Base-by-base conservation (phyloP, 352 stramenopile genomes). In the Peronosclerospora sorghi region DNA sequence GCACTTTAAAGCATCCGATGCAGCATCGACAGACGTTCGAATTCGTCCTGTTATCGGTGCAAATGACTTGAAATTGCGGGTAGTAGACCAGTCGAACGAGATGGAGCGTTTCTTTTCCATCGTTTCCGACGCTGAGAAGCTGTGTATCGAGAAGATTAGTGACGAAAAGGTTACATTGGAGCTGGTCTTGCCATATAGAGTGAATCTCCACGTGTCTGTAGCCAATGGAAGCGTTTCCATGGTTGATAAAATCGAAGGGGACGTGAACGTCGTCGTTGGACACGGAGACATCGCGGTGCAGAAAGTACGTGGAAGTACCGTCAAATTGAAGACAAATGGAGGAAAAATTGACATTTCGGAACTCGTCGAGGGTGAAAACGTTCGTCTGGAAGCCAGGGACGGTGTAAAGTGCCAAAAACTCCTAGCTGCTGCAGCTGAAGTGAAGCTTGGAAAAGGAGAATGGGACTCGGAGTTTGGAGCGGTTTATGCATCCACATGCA, bases 231-330 rank as follows among this genome's bases (percentile, higher is more conserved):
- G 53, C 26, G 67, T 86, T 15, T 34, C 13, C 2, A 14, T 90
- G 8, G 44, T 49, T 6, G 69, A 85, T 46, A 87, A 87, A 44
- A 48, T 90, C 2, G 78, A 90, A 49, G 78, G 74, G 19, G 58
- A 90, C 43, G 69, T 85, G 6, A 74, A 70, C 39, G 51, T 90
- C n/a, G 48, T 66, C 4, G 26, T 86, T 1, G 64, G 68, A 15
- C 53, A 62, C n/a, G 78, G 78, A 10, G 55, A 85, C 32, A 70
- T 90, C 14, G 8, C 17, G 8, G 57, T 73, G 10, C 48, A 83
- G 59, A 90, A 90, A 49, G 43, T 84, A 20, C 73, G 78, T 9
- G 78, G 78, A 14, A 56, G 57, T 26, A 51, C 54, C 6, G 58
- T 90, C 20, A 68, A 48, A 13, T 44, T 90, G 7, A 83, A 79